Conservation (phyloP, 2,329 filamentous ascomycete genomes). For the Sodiomyces alkalinus region DNA sequence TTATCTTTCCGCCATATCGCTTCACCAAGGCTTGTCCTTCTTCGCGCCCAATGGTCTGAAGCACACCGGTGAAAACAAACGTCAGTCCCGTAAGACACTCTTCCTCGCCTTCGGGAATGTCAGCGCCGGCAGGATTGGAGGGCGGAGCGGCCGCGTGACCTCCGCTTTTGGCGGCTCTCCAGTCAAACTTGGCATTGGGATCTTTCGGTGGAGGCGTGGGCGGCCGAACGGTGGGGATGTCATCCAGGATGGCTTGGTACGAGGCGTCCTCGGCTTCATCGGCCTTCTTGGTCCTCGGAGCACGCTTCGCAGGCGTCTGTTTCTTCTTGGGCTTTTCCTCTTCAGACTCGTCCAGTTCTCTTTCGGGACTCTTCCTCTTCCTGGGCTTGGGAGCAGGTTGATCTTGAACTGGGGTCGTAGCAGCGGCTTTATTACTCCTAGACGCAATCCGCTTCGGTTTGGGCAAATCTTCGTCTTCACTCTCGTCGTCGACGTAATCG, state of each 20-base stretch:
- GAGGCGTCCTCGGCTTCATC: conserved; percentile 51
- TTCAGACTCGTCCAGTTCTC: conserved; percentile 38
- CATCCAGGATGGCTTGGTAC: conserved; percentile 75
- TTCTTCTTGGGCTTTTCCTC: conserved; percentile 50
- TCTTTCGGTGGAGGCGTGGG: conserved; percentile 69
- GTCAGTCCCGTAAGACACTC: conserved; percentile 81
- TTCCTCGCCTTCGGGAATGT: conserved; percentile 69
- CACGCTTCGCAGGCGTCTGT: conserved; percentile 40
- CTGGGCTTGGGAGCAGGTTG: conserved; percentile 27
- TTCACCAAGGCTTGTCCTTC: conserved; percentile 81
- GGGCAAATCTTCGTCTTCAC: conserved; percentile 53
- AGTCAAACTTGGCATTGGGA: conserved; percentile 66
- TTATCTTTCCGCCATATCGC: conserved; percentile 85
- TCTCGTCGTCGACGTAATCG: conserved; percentile 58
- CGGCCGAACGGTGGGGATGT: conserved; percentile 66
- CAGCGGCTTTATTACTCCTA: conserved; percentile 11
- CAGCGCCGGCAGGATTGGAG: conserved; percentile 44
- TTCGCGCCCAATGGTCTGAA: conserved; percentile 67
- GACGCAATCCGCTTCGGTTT: conserved; percentile 43
- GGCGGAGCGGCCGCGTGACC: conserved; percentile 46
- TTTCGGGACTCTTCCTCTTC: conserved; percentile 43
- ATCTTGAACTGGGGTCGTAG: conserved; percentile 14
- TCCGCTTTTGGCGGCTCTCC: conserved; percentile 44
- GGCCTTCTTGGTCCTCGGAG: conserved; percentile 47
- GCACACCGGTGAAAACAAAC: conserved; percentile 89